These are phyloP conservation scores for Ceratobasidium sp. DNA, from an alignment of 1,284 basidiomycete species.

Conservation along the genomic window DNA sequence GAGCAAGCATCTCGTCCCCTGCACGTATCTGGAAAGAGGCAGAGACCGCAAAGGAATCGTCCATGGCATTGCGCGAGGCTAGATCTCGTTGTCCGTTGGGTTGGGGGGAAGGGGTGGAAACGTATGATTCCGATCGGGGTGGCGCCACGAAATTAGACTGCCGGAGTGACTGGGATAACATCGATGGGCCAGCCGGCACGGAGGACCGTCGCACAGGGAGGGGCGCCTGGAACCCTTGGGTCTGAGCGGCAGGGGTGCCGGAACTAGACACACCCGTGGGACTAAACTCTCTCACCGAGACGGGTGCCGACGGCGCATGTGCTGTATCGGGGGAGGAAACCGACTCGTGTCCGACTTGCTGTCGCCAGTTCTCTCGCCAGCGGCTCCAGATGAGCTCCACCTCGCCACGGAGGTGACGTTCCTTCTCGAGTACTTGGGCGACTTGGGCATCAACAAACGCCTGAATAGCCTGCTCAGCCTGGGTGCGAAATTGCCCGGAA, in stretches of 20 bases:
- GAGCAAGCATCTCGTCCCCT: constrained; percentile 26
- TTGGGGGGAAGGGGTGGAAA: constrained; percentile 23
- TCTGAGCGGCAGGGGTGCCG: constrained; percentile 6
- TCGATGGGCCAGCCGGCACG: constrained; percentile 15
- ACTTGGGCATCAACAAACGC: constrained; percentile 64
- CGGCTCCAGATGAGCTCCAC: constrained; percentile 69
- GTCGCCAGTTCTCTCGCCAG: constrained; percentile 61
- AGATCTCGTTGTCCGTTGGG: no score
- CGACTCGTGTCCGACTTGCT: constrained; percentile 43
- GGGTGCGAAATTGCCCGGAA: constrained; percentile 62
- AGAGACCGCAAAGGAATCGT: constrained; percentile 41
- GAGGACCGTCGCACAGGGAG: constrained; percentile 11
- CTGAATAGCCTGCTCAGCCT: constrained; percentile 66
- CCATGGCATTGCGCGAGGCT: constrained; percentile 5
- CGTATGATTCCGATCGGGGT: neutral
- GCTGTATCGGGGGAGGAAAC: constrained; percentile 25
- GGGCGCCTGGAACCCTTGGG: constrained; percentile 8
- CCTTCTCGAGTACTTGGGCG: constrained; percentile 62
- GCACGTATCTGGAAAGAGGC: constrained; percentile 38
- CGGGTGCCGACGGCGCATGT: neutral
- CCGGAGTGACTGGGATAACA: constrained; percentile 27
- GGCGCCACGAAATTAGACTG: constrained; percentile 25
- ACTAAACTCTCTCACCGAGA: constrained; percentile 34
- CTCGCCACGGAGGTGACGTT: constrained; percentile 62
- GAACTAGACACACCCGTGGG: constrained; percentile 1